Evolutionary conservation across 2,329 filamentous ascomycete species (phyloP), one percentile per base, ranked within the genome.

Genomic region (Penicillium brevicompactum): DNA sequence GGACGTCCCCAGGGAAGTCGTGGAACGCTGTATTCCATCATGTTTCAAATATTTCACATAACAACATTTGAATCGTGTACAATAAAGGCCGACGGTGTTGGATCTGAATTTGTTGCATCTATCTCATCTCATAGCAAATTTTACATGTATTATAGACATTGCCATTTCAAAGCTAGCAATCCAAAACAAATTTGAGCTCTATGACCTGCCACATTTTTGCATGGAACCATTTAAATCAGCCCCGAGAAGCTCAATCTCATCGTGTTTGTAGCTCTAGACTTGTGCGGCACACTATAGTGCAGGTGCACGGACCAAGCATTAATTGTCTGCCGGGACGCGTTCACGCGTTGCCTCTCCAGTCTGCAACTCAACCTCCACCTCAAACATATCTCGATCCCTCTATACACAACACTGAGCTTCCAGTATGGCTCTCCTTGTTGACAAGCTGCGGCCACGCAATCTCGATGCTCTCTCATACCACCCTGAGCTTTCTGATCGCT

Each of bases 401-500:
- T 21, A 21, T 21, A 48, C 42, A n/a, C 16, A 56, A 50, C 21
- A 27, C 4, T 32, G 14, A 53, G 8, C 22, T 47, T 22, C 8
- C 58, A 73, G 43, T 61, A 88, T 88, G 85, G 84, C 85, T 56
- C 76, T 88, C 11, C 77, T 88, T 37, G 85, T 88, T 43, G 85
- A 88, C 65, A 87, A 85, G 66, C 78, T 87, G 59, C 81, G 85
- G 13, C 79, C 79, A 34, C 73, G 77, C 21, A 74, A 76, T 22
- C 74, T 81, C 6, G 78, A 81, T 59, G 62, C 82, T 40, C 83
- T 97, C 57, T 91, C 89, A 65, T 99, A 97, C 69, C 94, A 99
- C 66, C 77, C 86, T 52, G 91, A 96, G 60, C 85, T 99, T 43
- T 97, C 94, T 10, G 88, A 91, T 24, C 87, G 93, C 56, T 83